Base-by-base conservation (phyloP, 2,329 filamentous ascomycete species). In the Fusarium goolgardi region DNA sequence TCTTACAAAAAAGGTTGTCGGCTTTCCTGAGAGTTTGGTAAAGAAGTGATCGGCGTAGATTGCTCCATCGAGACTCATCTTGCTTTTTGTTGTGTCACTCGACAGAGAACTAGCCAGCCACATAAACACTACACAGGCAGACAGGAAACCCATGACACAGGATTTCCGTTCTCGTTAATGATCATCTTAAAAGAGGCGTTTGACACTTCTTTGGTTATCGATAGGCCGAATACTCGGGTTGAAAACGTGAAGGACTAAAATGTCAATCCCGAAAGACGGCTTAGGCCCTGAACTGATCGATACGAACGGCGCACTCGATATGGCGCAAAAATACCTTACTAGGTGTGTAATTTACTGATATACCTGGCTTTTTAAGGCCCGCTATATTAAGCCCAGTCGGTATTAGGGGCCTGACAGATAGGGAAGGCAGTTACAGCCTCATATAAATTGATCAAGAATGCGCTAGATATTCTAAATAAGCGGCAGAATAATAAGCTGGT, bases 81-180 rank as follows among this genome's bases (percentile, higher is more conserved):
- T 45, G 56, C 39, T 52, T 69, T 15, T 55, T 39, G 43, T 23
- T 45, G 32, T 55, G 62, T 49, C 65, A 53, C 65, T 63, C 50
- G 56, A 52, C 45, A 27, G 27, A 29, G 53, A 54, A 13, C 43
- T 43, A 63, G 56, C 41, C 32, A 50, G 43, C 35, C 49, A 40
- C 56, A 37, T 29, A 51, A 55, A 41, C 29, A 54, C 37, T 49
- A 37, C 15, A 12, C 32, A 34, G 32, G 6, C 16, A 34, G 32
- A 59, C 47, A 53, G 20, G 18, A 37, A 47, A 47, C 23, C 29
- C 40, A 21, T 16, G 32, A 27, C 23, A 39, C 34, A 18, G 46
- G 43, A 55, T 40, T 40, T 55, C 66, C 51, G 23, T 16, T 51
- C 60, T 43, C 10, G 46, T 54, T 29, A 40, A 51, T 55, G 58